Evolutionary conservation across 306 rosid species (phyloP), one percentile per base, ranked within the genome.

Genomic region (Dryas drummondii): DNA sequence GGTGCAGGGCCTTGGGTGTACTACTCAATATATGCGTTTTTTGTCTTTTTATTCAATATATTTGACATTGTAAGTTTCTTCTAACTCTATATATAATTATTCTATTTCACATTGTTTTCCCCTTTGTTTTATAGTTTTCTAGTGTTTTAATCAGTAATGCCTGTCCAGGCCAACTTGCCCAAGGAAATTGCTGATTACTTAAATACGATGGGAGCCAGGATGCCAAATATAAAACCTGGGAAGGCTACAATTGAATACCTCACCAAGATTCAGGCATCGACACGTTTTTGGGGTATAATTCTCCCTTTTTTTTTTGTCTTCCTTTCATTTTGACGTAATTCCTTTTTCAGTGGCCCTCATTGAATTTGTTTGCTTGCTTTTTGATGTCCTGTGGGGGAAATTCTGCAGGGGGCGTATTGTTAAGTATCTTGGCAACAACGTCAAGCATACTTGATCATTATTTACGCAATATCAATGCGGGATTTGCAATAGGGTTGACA

Each of bases 131-230:
- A 12, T 42, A 1, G 27, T 41, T 71, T 58, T 49, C 54, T 48
- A 7, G 4, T 61, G 51, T 44, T 75, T 72, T 40, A 11, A 52
- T 79, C 46, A 62, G 73, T 26, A 82, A 76, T 86, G 15, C 27
- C 76, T 78, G 66, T 67, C 72, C 89, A 94, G 99, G 99, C 97
- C 69, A 94, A 94, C 91, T 79, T 94, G 93, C 99, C 97, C 32
- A 92, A 92, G 89, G 99, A 94, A 91, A 94, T 94, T 76, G 91
- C 99, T 49, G 97, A 94, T 87, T 94, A 94, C 84, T 85, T 94
- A 73, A 94, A 94, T 74, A 94, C 92, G 97, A 94, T 94, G 99
- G 99, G 97, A 80, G 97, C 99, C 5, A 86, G 97, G 86, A 90
- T 94, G 74, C 99, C 99, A 45, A 89, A 81, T 66, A 83, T 92